Conservation (phyloP, 768 basidiomycete species). For the Coprinellus micaceus region DNA sequence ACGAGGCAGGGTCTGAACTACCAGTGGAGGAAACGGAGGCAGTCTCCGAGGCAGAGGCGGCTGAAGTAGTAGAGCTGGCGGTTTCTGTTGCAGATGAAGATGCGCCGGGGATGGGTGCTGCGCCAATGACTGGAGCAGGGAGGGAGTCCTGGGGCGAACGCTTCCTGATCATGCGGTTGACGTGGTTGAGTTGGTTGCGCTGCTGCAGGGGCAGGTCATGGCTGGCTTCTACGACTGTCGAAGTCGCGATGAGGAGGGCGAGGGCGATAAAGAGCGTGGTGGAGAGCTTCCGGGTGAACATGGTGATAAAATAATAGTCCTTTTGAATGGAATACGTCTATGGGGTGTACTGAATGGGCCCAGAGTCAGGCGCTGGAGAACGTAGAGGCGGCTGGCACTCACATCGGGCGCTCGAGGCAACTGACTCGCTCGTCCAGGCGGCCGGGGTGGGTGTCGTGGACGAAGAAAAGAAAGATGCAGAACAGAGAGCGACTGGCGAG, state of each 20-base stretch:
- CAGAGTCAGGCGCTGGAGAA: neutral
- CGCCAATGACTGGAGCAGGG: conserved; percentile 29
- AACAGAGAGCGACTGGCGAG: neutral
- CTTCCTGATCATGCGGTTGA: conserved; percentile 64
- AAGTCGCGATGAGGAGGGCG: conserved; percentile 50
- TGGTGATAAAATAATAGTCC: neutral
- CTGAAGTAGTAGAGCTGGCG: conserved; percentile 5
- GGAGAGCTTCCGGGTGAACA: conserved; percentile 9
- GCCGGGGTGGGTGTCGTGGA: neutral
- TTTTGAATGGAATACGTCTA: no score
- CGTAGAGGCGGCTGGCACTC: neutral
- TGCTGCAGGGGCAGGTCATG: conserved; percentile 39
- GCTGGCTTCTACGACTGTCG: conserved; percentile 41
- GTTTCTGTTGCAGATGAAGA: neutral
- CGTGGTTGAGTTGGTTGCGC: conserved; percentile 57
- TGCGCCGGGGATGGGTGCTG: conserved; percentile 23
- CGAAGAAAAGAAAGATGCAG: neutral
- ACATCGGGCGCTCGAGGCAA: neutral
- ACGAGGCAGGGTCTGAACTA: neutral
- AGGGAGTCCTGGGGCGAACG: conserved; percentile 36
- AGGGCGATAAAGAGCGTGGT: conserved; percentile 60
- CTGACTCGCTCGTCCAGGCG: neutral
- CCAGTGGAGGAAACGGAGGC: conserved; percentile 12
- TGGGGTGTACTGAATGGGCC: neutral
- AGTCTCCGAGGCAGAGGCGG: conserved; percentile 15